Evolutionary conservation across 1,284 basidiomycete genomes (phyloP).

Genomic region (Melampsora occidentalis): DNA sequence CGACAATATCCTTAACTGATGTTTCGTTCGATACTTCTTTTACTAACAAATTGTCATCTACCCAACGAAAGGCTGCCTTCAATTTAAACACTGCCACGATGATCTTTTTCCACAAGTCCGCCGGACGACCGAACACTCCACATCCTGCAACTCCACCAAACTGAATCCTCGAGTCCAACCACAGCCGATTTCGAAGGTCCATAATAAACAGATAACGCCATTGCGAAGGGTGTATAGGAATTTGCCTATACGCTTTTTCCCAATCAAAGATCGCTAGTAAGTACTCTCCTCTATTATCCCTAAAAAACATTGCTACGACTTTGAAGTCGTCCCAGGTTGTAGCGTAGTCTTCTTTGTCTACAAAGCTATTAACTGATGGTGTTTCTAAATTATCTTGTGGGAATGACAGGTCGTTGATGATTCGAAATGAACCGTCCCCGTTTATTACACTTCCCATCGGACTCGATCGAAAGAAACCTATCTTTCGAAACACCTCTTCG

Average conservation of each 20-base stretch:
- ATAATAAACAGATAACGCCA: background rate
- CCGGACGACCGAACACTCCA: background rate
- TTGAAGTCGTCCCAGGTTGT: no score
- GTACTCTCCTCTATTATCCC: no score
- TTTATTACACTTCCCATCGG: background rate
- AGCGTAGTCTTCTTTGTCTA: no score
- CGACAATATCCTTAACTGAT: background rate
- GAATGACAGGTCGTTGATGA: background rate
- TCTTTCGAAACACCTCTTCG: background rate
- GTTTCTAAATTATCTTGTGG: background rate
- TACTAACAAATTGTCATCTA: slow-evolving; percentile 8
- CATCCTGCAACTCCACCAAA: background rate
- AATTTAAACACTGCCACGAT: background rate
- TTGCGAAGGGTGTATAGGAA: background rate
- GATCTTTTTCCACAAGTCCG: slow-evolving; percentile 1
- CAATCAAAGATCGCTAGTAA: no score
- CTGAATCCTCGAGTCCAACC: background rate
- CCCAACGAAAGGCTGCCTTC: background rate
- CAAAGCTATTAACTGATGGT: background rate
- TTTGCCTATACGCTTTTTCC: no score
- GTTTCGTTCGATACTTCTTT: background rate
- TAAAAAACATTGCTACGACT: no score
- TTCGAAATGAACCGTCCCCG: background rate
- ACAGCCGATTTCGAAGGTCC: background rate
- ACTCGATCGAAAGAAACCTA: background rate